These are phyloP conservation scores for Clitopilus hobsonii DNA, from an alignment of 768 basidiomycete genomes.

Conservation along the genomic window DNA sequence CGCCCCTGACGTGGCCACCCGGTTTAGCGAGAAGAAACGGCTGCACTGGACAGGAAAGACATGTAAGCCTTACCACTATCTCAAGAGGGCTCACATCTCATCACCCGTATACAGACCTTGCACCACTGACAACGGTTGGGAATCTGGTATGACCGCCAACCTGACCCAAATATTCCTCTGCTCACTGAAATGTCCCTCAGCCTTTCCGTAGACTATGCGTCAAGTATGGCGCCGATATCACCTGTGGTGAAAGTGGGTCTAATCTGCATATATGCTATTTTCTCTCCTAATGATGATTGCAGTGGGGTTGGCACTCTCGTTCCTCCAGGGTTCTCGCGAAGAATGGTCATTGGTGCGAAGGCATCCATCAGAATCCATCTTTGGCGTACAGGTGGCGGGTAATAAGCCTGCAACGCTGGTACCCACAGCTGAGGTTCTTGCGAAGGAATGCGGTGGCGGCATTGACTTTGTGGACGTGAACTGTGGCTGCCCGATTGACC, in stretches of 20 bases:
- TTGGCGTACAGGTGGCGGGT: conserved; percentile 92
- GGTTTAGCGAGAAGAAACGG: conserved; percentile 81
- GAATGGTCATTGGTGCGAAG: conserved; percentile 93
- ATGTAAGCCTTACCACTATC: conserved; percentile 43
- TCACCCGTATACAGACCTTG: conserved; percentile 24
- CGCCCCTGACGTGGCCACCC: conserved; percentile 62
- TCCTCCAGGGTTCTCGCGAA: conserved; percentile 82
- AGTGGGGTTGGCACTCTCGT: conserved; percentile 94
- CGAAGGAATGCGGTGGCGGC: conserved; percentile 55
- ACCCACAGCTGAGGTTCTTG: conserved; percentile 77
- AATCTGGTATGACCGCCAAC: conserved; percentile 61
- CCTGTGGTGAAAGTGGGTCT: conserved; percentile 82
- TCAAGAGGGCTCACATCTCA: background rate
- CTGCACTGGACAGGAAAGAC: conserved; percentile 84
- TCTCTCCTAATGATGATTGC: background rate
- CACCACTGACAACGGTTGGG: conserved; percentile 90
- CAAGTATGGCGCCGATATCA: conserved; percentile 86
- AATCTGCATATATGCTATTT: background rate
- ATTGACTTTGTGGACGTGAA: conserved; percentile 95
- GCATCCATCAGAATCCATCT: conserved; percentile 81
- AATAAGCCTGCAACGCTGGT: conserved; percentile 78
- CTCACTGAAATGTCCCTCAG: conserved; percentile 31
- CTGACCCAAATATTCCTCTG: background rate
- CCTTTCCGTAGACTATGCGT: conserved; percentile 92
- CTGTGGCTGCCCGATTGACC: conserved; percentile 95